Conservation (phyloP, 345 rosid genomes). For the Lenwebbia sp. region DNA sequence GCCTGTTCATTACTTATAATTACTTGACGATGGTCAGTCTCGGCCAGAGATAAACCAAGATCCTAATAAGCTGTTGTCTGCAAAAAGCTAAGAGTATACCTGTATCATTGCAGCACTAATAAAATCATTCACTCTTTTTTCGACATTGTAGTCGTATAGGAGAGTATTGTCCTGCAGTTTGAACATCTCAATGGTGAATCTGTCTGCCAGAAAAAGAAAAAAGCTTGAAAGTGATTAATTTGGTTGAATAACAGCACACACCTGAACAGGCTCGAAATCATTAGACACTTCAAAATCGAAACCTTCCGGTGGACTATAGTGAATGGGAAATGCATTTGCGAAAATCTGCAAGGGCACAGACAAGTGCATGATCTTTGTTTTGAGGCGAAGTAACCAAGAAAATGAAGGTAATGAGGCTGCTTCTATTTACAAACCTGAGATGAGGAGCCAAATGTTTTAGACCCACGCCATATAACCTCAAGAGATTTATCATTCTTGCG, state of each 20-base stretch:
- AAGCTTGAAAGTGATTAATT: neutral
- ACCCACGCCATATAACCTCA: slow-evolving; percentile 83
- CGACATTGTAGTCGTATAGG: slow-evolving; percentile 50
- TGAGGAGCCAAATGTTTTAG: slow-evolving; percentile 71
- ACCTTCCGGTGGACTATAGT: slow-evolving; percentile 72
- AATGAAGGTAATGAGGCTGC: neutral
- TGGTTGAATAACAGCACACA: slow-evolving; percentile 6
- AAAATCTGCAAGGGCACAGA: slow-evolving; percentile 44
- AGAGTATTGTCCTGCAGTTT: slow-evolving; percentile 53
- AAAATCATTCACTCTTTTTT: slow-evolving; percentile 46
- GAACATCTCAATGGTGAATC: neutral
- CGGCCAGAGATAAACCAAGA: neutral
- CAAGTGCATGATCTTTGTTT: neutral
- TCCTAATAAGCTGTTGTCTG: neutral
- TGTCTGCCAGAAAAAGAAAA: neutral
- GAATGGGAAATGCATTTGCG: slow-evolving; percentile 57
- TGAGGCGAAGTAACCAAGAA: neutral
- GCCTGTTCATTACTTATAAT: slow-evolving; percentile 20
- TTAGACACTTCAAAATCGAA: slow-evolving; percentile 61
- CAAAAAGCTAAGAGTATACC: slow-evolving; percentile 21
- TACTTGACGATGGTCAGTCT: neutral
- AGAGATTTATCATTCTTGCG: slow-evolving; percentile 60
- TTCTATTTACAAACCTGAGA: slow-evolving; percentile 38
- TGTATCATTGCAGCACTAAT: slow-evolving; percentile 52
- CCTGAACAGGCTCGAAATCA: slow-evolving; percentile 55